Percentiles rank a stretch among this genome's conserved stretches.
phyloP scores from a whole-genome alignment of 371 early-diverging fungal species.

The Mortierella sp. region DNA sequence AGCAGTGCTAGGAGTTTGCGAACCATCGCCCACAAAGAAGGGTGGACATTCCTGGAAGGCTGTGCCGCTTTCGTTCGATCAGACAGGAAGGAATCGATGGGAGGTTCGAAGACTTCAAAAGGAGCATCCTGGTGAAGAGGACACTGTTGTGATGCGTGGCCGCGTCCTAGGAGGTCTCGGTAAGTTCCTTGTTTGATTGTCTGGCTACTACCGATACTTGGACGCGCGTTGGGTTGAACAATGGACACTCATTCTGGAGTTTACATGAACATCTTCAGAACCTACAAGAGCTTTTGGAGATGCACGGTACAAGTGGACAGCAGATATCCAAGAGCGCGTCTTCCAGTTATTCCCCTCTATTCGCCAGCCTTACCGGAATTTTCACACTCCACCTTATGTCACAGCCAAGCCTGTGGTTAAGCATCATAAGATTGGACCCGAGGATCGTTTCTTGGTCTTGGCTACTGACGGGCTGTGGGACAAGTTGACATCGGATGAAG shows the following conservation, averaged over 20 bases:
- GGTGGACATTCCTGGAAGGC: slow-evolving; percentile 62
- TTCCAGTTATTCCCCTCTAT: slow-evolving; percentile 72
- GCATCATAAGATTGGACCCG: slow-evolving; percentile 64
- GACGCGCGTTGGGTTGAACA: too few species aligned
- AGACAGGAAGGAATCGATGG: slow-evolving; percentile 69
- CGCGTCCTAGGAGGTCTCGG: slow-evolving; percentile 84
- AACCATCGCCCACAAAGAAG: slow-evolving; percentile 17
- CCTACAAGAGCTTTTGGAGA: slow-evolving; percentile 73
- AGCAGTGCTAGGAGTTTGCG: slow-evolving; percentile 63
- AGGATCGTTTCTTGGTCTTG: slow-evolving; percentile 87
- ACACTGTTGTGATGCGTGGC: slow-evolving; percentile 68
- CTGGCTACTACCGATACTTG: too few species aligned
- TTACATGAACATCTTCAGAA: slow-evolving; percentile 20
- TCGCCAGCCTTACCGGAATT: slow-evolving; percentile 73
- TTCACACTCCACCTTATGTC: slow-evolving; percentile 92
- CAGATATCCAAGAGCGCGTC: slow-evolving; percentile 70
- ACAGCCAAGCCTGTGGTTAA: slow-evolving; percentile 89
- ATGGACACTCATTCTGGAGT: too few species aligned
- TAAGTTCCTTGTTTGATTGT: slow-evolving; percentile 37
- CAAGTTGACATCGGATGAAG: slow-evolving; percentile 78
- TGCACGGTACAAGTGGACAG: slow-evolving; percentile 83
- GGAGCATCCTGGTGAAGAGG: slow-evolving; percentile 84
- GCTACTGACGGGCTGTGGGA: slow-evolving; percentile 97
- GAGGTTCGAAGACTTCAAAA: slow-evolving; percentile 71
- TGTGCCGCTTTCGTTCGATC: slow-evolving; percentile 75